phyloP scores from a whole-genome alignment of 176 grass and related monocot genomes.

The Avena insularis region DNA sequence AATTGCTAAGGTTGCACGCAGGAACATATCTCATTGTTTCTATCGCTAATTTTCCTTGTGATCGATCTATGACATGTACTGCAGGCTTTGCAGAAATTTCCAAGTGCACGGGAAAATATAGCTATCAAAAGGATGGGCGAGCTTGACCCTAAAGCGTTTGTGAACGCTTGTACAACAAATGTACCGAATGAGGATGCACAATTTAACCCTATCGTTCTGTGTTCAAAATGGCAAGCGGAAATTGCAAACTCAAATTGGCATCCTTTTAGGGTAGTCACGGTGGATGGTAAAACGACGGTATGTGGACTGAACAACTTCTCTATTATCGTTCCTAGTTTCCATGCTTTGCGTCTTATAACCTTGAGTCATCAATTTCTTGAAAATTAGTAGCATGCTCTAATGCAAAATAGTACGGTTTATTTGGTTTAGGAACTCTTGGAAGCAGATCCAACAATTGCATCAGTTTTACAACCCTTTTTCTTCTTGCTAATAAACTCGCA shows the following conservation, averaged over 20 bases:
- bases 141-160: slow-evolving; percentile 56
- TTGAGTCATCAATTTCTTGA: background rate
- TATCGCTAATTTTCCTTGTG: background rate
- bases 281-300: slow-evolving; percentile 47
- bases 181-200: slow-evolving; percentile 40
- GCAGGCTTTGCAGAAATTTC: background rate
- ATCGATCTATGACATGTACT: background rate
- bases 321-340: background rate
- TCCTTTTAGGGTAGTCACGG: slow-evolving; percentile 49
- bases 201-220: background rate
- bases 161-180: slow-evolving; percentile 38
- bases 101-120: background rate
- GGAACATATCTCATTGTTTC: background rate
- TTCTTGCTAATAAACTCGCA: no score
- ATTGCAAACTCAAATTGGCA: slow-evolving; percentile 49
- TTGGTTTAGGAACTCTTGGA: no score
- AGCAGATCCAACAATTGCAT: background rate
- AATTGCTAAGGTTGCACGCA: background rate
- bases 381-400: background rate
- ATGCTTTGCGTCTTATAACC: background rate
- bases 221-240: slow-evolving; percentile 60
- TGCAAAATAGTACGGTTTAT: background rate
- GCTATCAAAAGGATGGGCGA: slow-evolving; percentile 61
- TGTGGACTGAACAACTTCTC: background rate
- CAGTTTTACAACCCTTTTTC: background rate